Evolutionary conservation across 768 basidiomycete species (phyloP), one percentile per base, ranked within the genome.

Genomic region (Collybiopsis luxurians): DNA sequence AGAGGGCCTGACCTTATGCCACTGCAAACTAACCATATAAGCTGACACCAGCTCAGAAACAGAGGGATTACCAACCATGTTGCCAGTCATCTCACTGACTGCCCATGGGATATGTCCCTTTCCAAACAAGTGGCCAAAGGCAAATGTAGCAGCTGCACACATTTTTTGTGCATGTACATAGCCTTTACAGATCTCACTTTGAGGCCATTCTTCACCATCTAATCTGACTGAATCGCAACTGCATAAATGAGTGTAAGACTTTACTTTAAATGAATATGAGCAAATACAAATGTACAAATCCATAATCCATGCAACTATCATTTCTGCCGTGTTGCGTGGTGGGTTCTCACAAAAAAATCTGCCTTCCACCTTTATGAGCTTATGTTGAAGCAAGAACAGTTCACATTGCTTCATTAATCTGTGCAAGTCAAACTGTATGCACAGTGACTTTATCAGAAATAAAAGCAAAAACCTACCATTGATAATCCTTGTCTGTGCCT

Each of bases 91-190:
- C 43, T 56, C 52, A 2, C 65, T n/a, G n/a, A n/a, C n/a, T n/a
- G n/a, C n/a, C n/a, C n/a, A n/a, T n/a, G n/a, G n/a, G n/a, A n/a
- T n/a, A n/a, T n/a, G n/a, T n/a, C n/a, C n/a, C n/a, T n/a, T n/a
- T n/a, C n/a, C n/a, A n/a, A n/a, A n/a, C n/a, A 4, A 67, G 44
- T 15, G 63, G 4, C 68, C 66, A 57, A 74, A 74, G 1, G 61
- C 60, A 53, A 71, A 67, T 0, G 69, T 71, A 44, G 67, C 64
- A 2, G 66, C 60, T 3, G 72, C 73, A 1, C 69, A 50, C 65
- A 75, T 71, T 45, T 74, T 74, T 55, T 74, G 73, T 0, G 73
- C 72, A 66, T 74, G 68, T 2, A 62, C 52, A 42, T 69, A 74
- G 6, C 67, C 63, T 15, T 47, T 58, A 1, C 60, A 55, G 2